phyloP scores from a whole-genome alignment of 2,329 filamentous ascomycete genomes.

The Pseudogymnoascus sp. region DNA sequence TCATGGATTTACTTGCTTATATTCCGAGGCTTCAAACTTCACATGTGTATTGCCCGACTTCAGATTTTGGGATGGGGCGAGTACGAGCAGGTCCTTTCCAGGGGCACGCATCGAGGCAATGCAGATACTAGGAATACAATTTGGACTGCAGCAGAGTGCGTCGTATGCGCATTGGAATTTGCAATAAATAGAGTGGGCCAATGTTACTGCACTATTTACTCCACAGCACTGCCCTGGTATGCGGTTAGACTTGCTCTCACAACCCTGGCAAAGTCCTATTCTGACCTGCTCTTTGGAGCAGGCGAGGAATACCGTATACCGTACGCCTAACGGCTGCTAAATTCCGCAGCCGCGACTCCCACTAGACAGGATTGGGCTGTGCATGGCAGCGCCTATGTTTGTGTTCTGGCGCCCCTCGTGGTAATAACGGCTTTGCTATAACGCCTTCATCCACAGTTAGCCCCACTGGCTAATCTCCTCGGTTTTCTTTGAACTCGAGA shows the following conservation, averaged over 20 bases:
- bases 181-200: not conserved
- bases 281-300: not conserved
- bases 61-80: not conserved
- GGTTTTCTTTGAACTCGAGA: not conserved
- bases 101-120: not conserved
- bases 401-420: not conserved
- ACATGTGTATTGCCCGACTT: not conserved
- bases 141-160: not conserved
- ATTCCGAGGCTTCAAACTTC: not conserved
- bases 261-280: not conserved
- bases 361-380: not conserved
- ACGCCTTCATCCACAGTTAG: not conserved
- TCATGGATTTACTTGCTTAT: not conserved
- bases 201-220: not conserved
- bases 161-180: not conserved
- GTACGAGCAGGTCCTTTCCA: not conserved
- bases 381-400: not conserved
- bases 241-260: not conserved
- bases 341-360: not conserved
- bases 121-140: not conserved
- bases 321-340: not conserved
- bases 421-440: not conserved
- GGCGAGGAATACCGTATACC: not conserved
- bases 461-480: not conserved
- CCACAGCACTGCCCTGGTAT: not conserved